phyloP scores from a whole-genome alignment of 495 filamentous ascomycete genomes.

The Penicillium angulare region DNA sequence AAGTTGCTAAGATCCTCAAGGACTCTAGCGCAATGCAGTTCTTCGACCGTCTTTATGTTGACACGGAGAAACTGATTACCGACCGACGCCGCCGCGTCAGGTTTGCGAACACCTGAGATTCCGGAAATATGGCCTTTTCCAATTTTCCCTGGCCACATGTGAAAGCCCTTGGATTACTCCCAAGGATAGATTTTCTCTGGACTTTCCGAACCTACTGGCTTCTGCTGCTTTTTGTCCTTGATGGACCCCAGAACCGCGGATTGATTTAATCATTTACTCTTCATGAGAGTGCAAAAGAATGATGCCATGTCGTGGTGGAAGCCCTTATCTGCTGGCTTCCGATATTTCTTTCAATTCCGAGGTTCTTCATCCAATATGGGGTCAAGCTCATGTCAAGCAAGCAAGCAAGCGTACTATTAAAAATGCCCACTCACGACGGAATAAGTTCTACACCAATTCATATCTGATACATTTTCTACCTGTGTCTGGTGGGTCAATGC shows the following conservation, averaged over 20 bases:
- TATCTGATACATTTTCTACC: too few relatives aligned
- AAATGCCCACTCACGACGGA: too few relatives aligned
- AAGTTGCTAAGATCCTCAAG: conserved; percentile 82
- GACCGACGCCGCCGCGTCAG: conserved; percentile 52
- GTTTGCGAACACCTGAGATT: conserved; percentile 45
- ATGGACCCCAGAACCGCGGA: conserved; percentile 1
- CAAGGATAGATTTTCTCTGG: conserved; percentile 8
- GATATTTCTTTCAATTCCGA: not conserved
- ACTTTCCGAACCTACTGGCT: not conserved
- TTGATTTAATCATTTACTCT: not conserved
- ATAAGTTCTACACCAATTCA: too few relatives aligned
- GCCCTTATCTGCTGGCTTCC: not conserved
- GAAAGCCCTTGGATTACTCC: not conserved
- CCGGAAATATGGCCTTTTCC: conserved; percentile 6
- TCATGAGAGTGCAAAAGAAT: not conserved
- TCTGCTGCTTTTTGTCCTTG: conserved; percentile 1
- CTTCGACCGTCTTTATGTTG: conserved; percentile 67
- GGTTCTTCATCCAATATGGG: not conserved
- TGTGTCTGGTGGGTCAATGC: too few relatives aligned
- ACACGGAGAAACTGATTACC: conserved; percentile 73
- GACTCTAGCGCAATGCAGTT: conserved; percentile 79
- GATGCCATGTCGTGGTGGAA: not conserved
- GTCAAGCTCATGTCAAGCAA: too few relatives aligned
- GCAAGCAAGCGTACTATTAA: too few relatives aligned
- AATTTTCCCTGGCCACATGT: not conserved